A percentile compares a stretch with the other conserved stretches of the same genome.
Evolutionary conservation across 441 rosid genomes (phyloP).

Genomic region (Erodium texanum): DNA sequence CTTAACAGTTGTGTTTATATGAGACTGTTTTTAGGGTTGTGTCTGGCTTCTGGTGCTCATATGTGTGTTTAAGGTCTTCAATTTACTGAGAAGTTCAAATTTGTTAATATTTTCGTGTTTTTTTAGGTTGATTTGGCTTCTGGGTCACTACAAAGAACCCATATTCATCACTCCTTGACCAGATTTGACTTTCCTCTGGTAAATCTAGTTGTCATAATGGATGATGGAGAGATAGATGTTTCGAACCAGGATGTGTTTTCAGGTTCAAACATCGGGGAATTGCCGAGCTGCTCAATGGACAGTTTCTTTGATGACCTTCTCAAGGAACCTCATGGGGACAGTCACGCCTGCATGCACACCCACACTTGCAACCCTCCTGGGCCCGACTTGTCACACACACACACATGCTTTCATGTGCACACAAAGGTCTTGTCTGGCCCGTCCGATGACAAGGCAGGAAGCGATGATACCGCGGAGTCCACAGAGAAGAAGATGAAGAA

Average conservation of each 20-base stretch:
- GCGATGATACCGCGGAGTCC: conserved; percentile 75
- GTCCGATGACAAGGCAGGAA: conserved; percentile 54
- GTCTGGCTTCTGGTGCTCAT: too few species aligned
- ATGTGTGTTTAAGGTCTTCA: too few species aligned
- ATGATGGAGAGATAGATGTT: conserved; percentile 85
- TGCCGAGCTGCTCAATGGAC: conserved; percentile 69
- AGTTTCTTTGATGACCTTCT: conserved; percentile 65
- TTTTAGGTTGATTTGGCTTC: background rate
- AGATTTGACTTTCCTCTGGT: conserved; percentile 4
- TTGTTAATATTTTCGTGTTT: background rate
- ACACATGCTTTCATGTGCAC: conserved; percentile 88
- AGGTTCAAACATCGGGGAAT: conserved; percentile 43
- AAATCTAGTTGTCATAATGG: conserved; percentile 35
- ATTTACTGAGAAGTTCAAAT: background rate
- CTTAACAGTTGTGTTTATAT: background rate
- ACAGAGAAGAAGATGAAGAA: conserved; percentile 50
- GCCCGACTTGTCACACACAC: conserved; percentile 85
- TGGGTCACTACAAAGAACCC: conserved; percentile 12
- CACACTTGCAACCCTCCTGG: conserved; percentile 95
- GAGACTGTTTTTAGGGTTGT: background rate
- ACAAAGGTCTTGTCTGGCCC: conserved; percentile 66
- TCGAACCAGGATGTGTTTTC: conserved; percentile 67
- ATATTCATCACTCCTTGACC: conserved; percentile 4
- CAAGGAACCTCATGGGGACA: conserved; percentile 28
- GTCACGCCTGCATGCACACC: conserved; percentile 81